These are phyloP conservation scores for Urostyla sp. DNA, from an alignment of 73 alveolate species.

Conservation along the genomic window DNA sequence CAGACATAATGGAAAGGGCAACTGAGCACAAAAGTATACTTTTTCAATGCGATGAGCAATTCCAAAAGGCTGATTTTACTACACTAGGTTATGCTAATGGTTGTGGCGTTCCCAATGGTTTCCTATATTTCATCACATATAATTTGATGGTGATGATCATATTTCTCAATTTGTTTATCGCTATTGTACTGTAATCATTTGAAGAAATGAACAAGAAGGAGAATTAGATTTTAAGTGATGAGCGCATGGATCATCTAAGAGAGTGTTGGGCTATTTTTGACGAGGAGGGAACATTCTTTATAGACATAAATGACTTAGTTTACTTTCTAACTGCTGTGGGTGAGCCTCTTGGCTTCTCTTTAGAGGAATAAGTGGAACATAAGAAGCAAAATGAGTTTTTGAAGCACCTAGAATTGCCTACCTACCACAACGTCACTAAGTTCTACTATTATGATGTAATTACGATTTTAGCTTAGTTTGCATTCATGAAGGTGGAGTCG, in stretches of 20 bases:
- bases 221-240: slow-evolving; percentile 19
- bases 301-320: slow-evolving; percentile 1
- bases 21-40: no score
- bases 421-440: not conserved
- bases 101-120: slow-evolving; percentile 56
- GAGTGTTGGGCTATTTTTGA: slow-evolving; percentile 17
- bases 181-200: slow-evolving; percentile 68
- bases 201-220: slow-evolving; percentile 36
- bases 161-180: slow-evolving; percentile 70
- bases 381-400: slow-evolving; percentile 20
- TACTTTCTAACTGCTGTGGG: not conserved
- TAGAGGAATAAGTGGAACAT: not conserved
- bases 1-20: slow-evolving; percentile 68
- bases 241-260: not conserved
- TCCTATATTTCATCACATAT: slow-evolving; percentile 48
- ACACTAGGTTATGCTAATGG: no score
- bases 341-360: not conserved
- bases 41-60: no score
- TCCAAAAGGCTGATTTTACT: no score
- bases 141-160: slow-evolving; percentile 60
- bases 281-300: slow-evolving; percentile 26
- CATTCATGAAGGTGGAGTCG: no score
- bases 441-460: slow-evolving; percentile 11
- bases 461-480: no score
- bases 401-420: slow-evolving; percentile 37